Conservation (phyloP, 2,329 filamentous ascomycete species). For the Clonostachys rosea region DNA sequence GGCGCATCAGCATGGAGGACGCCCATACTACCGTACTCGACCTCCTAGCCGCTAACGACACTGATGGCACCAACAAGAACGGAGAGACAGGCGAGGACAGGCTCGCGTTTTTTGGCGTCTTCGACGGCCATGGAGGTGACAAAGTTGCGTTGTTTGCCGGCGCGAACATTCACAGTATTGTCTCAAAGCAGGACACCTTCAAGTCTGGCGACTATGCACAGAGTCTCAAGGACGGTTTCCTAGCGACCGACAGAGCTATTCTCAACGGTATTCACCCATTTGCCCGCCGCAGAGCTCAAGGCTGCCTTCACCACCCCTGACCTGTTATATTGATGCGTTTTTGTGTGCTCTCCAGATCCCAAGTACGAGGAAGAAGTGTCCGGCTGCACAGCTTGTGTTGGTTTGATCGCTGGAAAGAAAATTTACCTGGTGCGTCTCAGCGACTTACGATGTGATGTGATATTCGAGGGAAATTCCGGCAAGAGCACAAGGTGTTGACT, state of each 20-base stretch:
- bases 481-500: not conserved
- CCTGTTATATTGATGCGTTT: not conserved
- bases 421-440: conserved; percentile 78
- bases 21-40: conserved; percentile 88
- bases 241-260: conserved; percentile 93
- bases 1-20: conserved; percentile 99
- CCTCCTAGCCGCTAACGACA: conserved; percentile 50
- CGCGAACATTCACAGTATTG: conserved; percentile 88
- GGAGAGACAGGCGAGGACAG: conserved; percentile 65
- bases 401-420: conserved; percentile 83
- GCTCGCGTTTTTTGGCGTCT: conserved; percentile 95
- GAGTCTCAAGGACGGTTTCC: conserved; percentile 93
- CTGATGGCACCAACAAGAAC: conserved; percentile 28
- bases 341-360: conserved; percentile 59
- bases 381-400: conserved; percentile 92
- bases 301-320: no score
- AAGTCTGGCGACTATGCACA: conserved; percentile 89
- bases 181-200: conserved; percentile 92
- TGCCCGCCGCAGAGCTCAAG: no score
- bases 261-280: conserved; percentile 67
- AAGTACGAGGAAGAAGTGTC: conserved; percentile 98
- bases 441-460: not conserved
- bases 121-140: conserved; percentile 95
- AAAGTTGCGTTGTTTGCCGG: conserved; percentile 93
- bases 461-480: no score